phyloP scores from a whole-genome alignment of 805 yeast genomes.

The Lipomyces mesembrius region DNA sequence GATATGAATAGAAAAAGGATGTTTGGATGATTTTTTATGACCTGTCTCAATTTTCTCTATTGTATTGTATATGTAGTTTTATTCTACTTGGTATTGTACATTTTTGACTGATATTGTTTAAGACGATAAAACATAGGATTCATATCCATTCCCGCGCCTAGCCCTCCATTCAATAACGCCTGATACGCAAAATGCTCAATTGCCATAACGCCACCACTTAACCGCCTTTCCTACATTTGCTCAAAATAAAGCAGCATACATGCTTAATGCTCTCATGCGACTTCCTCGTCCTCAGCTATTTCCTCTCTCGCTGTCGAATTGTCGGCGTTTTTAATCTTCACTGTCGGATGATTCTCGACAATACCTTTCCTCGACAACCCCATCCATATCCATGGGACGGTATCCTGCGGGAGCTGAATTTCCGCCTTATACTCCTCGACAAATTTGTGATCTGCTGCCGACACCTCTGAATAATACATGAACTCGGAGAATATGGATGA shows the following conservation, averaged over 20 bases:
- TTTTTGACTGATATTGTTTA: not conserved
- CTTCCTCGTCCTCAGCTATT: not conserved
- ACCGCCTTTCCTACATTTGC: not conserved
- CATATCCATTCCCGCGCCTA: not conserved
- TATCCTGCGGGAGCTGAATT: slow-evolving; percentile 57
- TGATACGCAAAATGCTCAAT: not conserved
- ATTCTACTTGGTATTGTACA: not conserved
- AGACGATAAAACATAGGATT: not conserved
- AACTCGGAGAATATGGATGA: slow-evolving; percentile 88
- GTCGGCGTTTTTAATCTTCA: slow-evolving; percentile 37
- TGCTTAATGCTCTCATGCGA: not conserved
- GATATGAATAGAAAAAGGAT: not conserved
- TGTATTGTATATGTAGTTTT: not conserved
- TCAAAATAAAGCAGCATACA: not conserved
- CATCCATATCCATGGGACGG: slow-evolving; percentile 68
- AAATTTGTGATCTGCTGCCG: slow-evolving; percentile 81
- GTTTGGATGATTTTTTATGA: not conserved
- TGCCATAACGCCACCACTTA: not conserved
- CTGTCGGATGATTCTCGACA: slow-evolving; percentile 59
- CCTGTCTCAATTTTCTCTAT: not conserved
- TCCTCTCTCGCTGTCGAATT: not conserved
- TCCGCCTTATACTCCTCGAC: slow-evolving; percentile 78
- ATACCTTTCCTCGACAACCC: slow-evolving; percentile 62
- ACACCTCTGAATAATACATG: slow-evolving; percentile 71
- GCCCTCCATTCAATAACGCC: not conserved